Evolutionary conservation across 1,284 basidiomycete species (phyloP).

Genomic region (Microbotryomycetes sp.): DNA sequence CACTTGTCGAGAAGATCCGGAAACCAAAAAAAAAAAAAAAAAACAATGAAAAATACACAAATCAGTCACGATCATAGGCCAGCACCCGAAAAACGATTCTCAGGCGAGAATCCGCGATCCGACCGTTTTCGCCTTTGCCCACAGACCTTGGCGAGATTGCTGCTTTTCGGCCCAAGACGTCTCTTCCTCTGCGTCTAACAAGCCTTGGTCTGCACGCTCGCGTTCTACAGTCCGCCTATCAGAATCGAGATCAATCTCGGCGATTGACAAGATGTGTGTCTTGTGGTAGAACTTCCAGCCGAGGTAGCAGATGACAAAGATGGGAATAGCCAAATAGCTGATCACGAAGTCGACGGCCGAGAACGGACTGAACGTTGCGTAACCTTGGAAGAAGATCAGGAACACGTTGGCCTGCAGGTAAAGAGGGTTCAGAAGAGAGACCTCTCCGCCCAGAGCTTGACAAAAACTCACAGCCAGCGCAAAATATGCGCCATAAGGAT

Average conservation of each 20-base stretch:
- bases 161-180: neutral
- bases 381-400: slow-evolving; percentile 32
- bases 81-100: neutral
- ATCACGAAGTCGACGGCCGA: slow-evolving; percentile 46
- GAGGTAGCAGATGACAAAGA: slow-evolving; percentile 68
- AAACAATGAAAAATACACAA: too few relatives aligned
- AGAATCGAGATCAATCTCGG: slow-evolving; percentile 70
- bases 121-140: neutral
- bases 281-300: slow-evolving; percentile 51
- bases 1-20: neutral
- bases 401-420: slow-evolving; percentile 30
- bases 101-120: neutral
- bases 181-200: neutral
- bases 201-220: slow-evolving; percentile 22
- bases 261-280: slow-evolving; percentile 46
- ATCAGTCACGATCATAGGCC: too few relatives aligned
- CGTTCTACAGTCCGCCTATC: slow-evolving; percentile 41
- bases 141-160: neutral
- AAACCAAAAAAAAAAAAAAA: too few relatives aligned
- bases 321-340: slow-evolving; percentile 65
- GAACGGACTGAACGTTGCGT: neutral
- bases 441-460: slow-evolving; percentile 46
- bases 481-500: slow-evolving; percentile 70
- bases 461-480: slow-evolving; percentile 58
- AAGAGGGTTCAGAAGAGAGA: slow-evolving; percentile 49